A percentile compares a stretch with the other conserved stretches of the same genome.
Evolutionary conservation across 2,329 filamentous ascomycete genomes (phyloP).

Genomic region (Neocatenulostroma microsporum): DNA sequence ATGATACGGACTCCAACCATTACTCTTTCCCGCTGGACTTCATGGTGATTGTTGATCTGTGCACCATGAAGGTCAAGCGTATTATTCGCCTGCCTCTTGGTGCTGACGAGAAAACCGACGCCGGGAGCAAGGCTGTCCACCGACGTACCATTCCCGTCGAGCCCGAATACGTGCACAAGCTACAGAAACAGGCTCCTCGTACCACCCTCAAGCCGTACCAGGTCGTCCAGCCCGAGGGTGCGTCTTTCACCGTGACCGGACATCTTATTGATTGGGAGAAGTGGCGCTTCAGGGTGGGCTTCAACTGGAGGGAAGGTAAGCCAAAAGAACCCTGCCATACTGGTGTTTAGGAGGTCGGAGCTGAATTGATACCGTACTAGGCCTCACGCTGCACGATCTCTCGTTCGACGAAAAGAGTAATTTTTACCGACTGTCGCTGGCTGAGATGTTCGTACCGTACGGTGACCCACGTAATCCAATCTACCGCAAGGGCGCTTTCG

Average conservation of each 20-base stretch:
- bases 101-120: slow-evolving; percentile 19
- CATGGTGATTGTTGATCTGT: slow-evolving; percentile 25
- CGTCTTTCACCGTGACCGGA: slow-evolving; percentile 53
- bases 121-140: slow-evolving; percentile 33
- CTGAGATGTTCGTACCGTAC: slow-evolving; percentile 58
- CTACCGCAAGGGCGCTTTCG: slow-evolving; percentile 64
- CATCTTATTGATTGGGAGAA: slow-evolving; percentile 42
- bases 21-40: slow-evolving; percentile 27
- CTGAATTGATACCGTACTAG: too few relatives aligned
- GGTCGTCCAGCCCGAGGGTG: slow-evolving; percentile 61
- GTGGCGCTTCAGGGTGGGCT: slow-evolving; percentile 57
- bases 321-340: too few relatives aligned
- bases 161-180: slow-evolving; percentile 42
- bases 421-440: slow-evolving; percentile 58
- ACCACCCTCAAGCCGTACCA: slow-evolving; percentile 57
- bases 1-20: slow-evolving; percentile 36
- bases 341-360: too few relatives aligned
- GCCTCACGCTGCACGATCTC: slow-evolving; percentile 62
- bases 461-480: slow-evolving; percentile 58
- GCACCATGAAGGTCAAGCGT: slow-evolving; percentile 22
- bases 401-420: slow-evolving; percentile 58
- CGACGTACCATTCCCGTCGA: slow-evolving; percentile 37
- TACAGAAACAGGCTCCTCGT: slow-evolving; percentile 31
- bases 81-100: slow-evolving; percentile 28
- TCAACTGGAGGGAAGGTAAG: slow-evolving; percentile 63